Evolutionary conservation across 192 early-diverging fungal species (phyloP).

Genomic region (Podila epigama): DNA sequence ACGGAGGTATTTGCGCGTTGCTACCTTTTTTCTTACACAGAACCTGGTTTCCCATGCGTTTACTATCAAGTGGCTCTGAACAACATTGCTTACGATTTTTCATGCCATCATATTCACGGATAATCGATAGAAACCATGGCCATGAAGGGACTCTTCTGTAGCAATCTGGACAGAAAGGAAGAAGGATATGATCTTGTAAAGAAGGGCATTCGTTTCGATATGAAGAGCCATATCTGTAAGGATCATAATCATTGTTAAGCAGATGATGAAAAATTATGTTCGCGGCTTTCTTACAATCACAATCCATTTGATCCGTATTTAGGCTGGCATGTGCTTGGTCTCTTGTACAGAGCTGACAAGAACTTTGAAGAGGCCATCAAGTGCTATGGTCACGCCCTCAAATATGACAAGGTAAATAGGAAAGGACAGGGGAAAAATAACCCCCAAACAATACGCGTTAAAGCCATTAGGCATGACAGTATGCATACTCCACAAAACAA

Average conservation of each 20-base stretch:
- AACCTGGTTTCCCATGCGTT: not conserved
- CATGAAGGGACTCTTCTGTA: slow-evolving; percentile 93
- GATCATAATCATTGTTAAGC: not conserved
- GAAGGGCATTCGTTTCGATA: slow-evolving; percentile 80
- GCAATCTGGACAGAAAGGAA: slow-evolving; percentile 89
- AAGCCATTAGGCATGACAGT: not conserved
- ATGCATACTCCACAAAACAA: not conserved
- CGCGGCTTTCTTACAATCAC: not conserved
- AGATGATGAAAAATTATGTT: not conserved
- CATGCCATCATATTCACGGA: too few relatives aligned
- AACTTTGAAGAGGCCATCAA: slow-evolving; percentile 93
- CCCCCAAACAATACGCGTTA: too few relatives aligned
- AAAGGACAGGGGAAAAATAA: not conserved
- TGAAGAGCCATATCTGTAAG: slow-evolving; percentile 89
- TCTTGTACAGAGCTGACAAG: slow-evolving; percentile 90
- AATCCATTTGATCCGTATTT: not conserved
- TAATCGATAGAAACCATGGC: slow-evolving; percentile 92
- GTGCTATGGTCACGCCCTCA: slow-evolving; percentile 90
- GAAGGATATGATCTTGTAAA: slow-evolving; percentile 90
- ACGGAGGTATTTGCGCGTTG: slow-evolving; percentile 67
- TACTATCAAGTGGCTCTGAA: not conserved
- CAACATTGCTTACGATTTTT: not conserved
- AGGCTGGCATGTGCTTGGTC: slow-evolving; percentile 97
- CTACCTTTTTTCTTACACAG: not conserved
- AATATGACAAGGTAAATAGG: slow-evolving; percentile 70